phyloP scores from a whole-genome alignment of 2,329 filamentous ascomycete genomes.

The Penicillium sp. region DNA sequence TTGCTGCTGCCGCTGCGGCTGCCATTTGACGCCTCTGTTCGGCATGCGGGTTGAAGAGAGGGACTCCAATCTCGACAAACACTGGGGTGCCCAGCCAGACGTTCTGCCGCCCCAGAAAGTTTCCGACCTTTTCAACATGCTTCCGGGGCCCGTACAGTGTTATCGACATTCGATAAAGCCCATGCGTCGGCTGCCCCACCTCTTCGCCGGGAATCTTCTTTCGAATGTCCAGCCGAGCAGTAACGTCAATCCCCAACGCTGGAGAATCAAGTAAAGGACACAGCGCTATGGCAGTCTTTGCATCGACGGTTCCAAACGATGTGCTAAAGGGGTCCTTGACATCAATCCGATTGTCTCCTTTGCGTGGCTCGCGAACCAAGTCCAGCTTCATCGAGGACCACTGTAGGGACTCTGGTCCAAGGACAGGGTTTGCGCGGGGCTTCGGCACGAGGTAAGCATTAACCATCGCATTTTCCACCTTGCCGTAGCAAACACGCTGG shows the following conservation, averaged over 20 bases:
- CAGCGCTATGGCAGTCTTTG: constrained; percentile 65
- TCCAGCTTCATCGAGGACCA: constrained; percentile 77
- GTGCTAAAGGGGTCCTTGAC: constrained; percentile 71
- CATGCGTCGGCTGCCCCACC: constrained; percentile 63
- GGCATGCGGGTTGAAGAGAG: constrained; percentile 76
- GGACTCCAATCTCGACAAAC: constrained; percentile 66
- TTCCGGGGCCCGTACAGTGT: constrained; percentile 78
- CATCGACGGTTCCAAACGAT: constrained; percentile 76
- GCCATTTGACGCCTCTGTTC: constrained; percentile 49
- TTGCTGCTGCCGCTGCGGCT: constrained; percentile 23
- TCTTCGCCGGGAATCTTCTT: constrained; percentile 64
- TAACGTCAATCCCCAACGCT: constrained; percentile 66
- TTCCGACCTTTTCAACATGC: constrained; percentile 66
- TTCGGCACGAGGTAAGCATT: constrained; percentile 71
- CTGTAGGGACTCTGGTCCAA: constrained; percentile 53
- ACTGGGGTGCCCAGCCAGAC: constrained; percentile 68
- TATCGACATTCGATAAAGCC: constrained; percentile 65
- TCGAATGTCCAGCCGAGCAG: constrained; percentile 69
- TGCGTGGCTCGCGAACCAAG: constrained; percentile 61
- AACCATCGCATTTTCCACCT: constrained; percentile 67
- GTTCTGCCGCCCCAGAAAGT: constrained; percentile 64
- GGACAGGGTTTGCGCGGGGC: constrained; percentile 61
- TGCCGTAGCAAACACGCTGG: constrained; percentile 79
- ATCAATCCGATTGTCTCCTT: constrained; percentile 61
- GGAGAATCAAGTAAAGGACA: constrained; percentile 71